These are phyloP conservation scores for Rhypophila decipiens DNA, from an alignment of 495 filamentous ascomycete species.

Conservation along the genomic window DNA sequence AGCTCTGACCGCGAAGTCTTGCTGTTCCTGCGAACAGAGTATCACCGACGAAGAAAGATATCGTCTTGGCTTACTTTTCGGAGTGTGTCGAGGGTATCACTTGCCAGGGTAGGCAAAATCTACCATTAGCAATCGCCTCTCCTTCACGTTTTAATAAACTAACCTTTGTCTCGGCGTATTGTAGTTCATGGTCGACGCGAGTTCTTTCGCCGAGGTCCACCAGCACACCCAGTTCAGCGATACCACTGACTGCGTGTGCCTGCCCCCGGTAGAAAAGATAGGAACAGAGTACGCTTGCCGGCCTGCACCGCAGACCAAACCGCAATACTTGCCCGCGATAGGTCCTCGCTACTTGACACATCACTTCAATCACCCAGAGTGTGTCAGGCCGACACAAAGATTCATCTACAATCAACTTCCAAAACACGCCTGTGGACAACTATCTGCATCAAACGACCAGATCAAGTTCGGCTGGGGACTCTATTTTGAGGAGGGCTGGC, in stretches of 20 bases:
- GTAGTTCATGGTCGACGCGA: neutral
- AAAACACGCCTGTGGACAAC: neutral
- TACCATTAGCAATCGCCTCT: neutral
- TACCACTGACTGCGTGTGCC: neutral
- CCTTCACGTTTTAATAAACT: neutral
- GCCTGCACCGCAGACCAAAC: neutral
- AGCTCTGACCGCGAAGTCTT: neutral
- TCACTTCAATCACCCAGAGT: neutral
- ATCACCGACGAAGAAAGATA: neutral
- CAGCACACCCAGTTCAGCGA: neutral
- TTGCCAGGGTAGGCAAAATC: neutral
- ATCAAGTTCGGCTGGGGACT: neutral
- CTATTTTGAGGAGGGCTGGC: neutral
- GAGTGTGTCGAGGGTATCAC: neutral
- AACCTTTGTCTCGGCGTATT: too few relatives aligned
- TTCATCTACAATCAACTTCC: neutral
- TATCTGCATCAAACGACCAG: neutral
- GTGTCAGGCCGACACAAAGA: neutral
- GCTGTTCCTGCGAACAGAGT: neutral
- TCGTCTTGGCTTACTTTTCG: neutral
- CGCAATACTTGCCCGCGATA: neutral
- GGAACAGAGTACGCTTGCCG: neutral
- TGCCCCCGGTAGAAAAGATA: neutral
- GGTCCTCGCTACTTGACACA: neutral
- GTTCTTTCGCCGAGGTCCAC: neutral